A percentile compares a stretch with the other conserved stretches of the same genome.
These are phyloP conservation scores for Crucihimalaya himalaica DNA, from an alignment of 345 rosid genomes.

Conservation along the genomic window DNA sequence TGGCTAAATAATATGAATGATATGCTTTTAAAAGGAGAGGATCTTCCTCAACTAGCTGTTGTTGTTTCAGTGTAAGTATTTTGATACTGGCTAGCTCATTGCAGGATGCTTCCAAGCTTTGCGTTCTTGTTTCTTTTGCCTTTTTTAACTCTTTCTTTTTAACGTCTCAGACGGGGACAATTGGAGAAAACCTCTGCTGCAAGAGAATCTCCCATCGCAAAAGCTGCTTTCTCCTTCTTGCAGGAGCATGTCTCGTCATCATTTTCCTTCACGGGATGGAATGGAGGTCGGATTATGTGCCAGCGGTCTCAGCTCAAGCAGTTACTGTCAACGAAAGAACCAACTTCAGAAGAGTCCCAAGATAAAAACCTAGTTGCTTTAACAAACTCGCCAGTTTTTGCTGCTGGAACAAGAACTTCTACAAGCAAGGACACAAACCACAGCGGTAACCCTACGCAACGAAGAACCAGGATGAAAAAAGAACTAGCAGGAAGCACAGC, in stretches of 20 bases:
- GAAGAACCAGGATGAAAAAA: constrained; percentile 44
- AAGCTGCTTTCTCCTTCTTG: constrained; percentile 65
- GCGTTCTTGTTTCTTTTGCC: not conserved
- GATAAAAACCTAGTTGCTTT: constrained; percentile 47
- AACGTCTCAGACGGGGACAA: constrained; percentile 60
- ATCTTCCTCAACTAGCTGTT: constrained; percentile 84
- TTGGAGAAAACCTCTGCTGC: constrained; percentile 66
- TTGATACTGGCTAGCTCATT: constrained; percentile 10
- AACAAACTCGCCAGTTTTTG: constrained; percentile 58
- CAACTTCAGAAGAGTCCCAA: constrained; percentile 51
- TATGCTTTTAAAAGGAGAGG: constrained; percentile 56
- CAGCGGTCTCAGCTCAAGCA: constrained; percentile 81
- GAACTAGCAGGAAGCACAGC: constrained; percentile 65
- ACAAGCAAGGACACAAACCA: constrained; percentile 36
- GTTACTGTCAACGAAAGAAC: constrained; percentile 46
- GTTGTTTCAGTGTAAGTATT: constrained; percentile 77
- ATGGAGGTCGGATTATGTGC: constrained; percentile 84
- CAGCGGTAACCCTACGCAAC: constrained; percentile 33
- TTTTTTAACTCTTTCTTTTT: constrained; percentile 17
- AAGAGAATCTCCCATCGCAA: constrained; percentile 56
- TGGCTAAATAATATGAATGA: constrained; percentile 71
- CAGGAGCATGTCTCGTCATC: constrained; percentile 66
- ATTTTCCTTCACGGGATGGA: constrained; percentile 79
- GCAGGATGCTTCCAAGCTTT: constrained; percentile 14
- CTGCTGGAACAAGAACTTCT: constrained; percentile 44